Evolutionary conservation across 306 rosid species (phyloP).

Genomic region (Quercus wislizeni): DNA sequence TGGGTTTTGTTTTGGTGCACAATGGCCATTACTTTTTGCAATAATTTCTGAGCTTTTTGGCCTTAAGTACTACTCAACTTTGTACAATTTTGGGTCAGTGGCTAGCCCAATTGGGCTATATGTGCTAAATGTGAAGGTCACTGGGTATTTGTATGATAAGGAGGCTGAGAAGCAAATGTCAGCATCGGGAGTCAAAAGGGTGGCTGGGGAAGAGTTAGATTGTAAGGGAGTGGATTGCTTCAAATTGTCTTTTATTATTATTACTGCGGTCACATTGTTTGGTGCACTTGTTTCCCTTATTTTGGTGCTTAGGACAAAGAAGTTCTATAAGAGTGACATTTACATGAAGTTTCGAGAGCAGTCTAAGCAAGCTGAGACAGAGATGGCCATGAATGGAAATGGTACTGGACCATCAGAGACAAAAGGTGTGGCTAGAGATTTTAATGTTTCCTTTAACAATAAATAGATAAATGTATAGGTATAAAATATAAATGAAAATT

Average conservation of each 20-base stretch:
- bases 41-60: conserved; percentile 43
- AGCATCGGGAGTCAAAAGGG: conserved; percentile 21
- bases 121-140: conserved; percentile 34
- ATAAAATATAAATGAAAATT: neutral
- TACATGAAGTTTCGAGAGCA: conserved; percentile 22
- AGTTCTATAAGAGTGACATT: conserved; percentile 33
- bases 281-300: conserved; percentile 30
- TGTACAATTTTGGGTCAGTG: conserved; percentile 29
- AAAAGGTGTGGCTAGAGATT: neutral
- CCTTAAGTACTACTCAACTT: conserved; percentile 37
- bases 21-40: conserved; percentile 32
- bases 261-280: conserved; percentile 20
- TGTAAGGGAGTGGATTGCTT: conserved; percentile 31
- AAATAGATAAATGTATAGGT: neutral
- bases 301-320: conserved; percentile 32
- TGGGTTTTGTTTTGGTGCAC: conserved; percentile 38
- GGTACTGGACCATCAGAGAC: neutral
- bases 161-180: conserved; percentile 36
- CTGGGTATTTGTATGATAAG: conserved; percentile 33
- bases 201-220: conserved; percentile 25
- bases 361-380: neutral
- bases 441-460: neutral
- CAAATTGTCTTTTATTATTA: conserved; percentile 30
- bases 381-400: neutral
- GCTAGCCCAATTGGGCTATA: conserved; percentile 42